Conservation (phyloP, 1,139 yeast species). For the Kodamaea sp. region DNA sequence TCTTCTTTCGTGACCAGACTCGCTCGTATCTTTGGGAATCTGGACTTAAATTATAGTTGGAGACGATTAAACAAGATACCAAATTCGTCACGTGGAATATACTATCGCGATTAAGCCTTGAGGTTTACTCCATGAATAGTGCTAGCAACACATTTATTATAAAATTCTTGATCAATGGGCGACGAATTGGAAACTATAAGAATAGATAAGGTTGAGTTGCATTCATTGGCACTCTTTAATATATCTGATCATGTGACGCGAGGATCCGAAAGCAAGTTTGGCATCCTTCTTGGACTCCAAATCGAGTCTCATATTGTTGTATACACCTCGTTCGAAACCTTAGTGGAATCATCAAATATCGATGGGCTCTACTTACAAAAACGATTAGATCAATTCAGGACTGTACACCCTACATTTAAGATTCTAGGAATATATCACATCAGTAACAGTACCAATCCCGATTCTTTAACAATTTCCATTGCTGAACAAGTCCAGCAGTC, state of each 20-base stretch:
- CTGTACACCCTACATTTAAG: slow-evolving; percentile 27
- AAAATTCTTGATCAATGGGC: background rate
- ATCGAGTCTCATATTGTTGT: slow-evolving; percentile 15
- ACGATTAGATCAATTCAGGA: slow-evolving; percentile 28
- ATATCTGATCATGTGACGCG: slow-evolving; percentile 28
- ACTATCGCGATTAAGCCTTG: no score
- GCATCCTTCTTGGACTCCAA: slow-evolving; percentile 30
- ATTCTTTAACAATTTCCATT: slow-evolving; percentile 11
- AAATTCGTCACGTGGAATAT: no score
- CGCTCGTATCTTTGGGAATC: no score
- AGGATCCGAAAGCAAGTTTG: slow-evolving; percentile 19
- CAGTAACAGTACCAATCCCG: slow-evolving; percentile 6
- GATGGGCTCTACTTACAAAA: slow-evolving; percentile 27
- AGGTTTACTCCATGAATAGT: no score
- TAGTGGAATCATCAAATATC: slow-evolving; percentile 13
- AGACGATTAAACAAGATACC: no score
- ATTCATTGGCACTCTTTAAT: slow-evolving; percentile 31
- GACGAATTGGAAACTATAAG: background rate
- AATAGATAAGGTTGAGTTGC: slow-evolving; percentile 20
- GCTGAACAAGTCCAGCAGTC: slow-evolving; percentile 8
- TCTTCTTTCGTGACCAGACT: no score
- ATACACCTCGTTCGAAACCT: slow-evolving; percentile 27
- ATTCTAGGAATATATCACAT: slow-evolving; percentile 35
- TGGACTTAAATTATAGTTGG: no score
- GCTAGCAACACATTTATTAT: no score